phyloP scores from a whole-genome alignment of 805 yeast genomes.

The Candida vaughaniae region DNA sequence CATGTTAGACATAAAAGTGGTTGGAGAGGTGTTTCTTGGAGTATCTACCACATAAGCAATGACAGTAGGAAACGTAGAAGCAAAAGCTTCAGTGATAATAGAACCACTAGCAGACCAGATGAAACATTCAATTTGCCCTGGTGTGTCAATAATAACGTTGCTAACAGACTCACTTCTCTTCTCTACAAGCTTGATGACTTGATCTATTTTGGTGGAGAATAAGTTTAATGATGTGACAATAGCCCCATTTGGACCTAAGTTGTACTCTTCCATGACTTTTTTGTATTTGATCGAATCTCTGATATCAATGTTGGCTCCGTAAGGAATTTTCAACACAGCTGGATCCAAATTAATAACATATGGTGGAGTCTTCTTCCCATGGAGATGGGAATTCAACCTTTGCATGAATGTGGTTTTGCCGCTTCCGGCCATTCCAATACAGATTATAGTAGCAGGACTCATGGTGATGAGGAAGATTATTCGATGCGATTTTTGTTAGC shows the following conservation, averaged over 20 bases:
- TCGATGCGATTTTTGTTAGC: constrained; percentile 7
- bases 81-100: constrained; percentile 94
- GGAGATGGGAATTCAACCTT: constrained; percentile 85
- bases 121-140: constrained; percentile 98
- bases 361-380: constrained; percentile 69
- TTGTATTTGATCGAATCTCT: constrained; percentile 94
- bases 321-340: constrained; percentile 92
- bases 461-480: constrained; percentile 12
- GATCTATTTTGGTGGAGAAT: constrained; percentile 94
- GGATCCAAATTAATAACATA: constrained; percentile 95
- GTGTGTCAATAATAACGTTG: constrained; percentile 90
- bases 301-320: constrained; percentile 90
- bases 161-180: constrained; percentile 58
- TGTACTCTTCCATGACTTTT: constrained; percentile 94
- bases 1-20: constrained; percentile 98
- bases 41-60: constrained; percentile 96
- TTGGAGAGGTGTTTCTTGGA: constrained; percentile 90
- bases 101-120: constrained; percentile 98
- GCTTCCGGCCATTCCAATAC: constrained; percentile 58
- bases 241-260: constrained; percentile 97
- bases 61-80: constrained; percentile 92
- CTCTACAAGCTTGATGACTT: constrained; percentile 82
- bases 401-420: constrained; percentile 99
- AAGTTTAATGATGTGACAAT: constrained; percentile 92
- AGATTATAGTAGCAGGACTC: constrained; percentile 42